A percentile compares a stretch with the other conserved stretches of the same genome.
Evolutionary conservation across 2,329 filamentous ascomycete species (phyloP).

Genomic region (Hypocreales sp.): DNA sequence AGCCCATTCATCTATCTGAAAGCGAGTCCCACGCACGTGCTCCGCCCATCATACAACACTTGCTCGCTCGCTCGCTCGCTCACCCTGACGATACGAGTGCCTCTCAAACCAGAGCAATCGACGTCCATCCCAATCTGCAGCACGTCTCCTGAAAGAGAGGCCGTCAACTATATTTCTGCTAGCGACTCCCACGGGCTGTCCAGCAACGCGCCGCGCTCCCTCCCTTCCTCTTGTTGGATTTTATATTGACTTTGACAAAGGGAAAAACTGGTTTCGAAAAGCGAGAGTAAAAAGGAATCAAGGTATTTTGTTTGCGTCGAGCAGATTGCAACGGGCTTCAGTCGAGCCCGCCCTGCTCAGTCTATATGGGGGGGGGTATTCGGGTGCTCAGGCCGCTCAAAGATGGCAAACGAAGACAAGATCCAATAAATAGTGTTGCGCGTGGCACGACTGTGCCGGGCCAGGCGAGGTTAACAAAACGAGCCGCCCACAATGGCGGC

Average conservation of each 20-base stretch:
- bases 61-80: too few relatives aligned
- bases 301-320: constrained; percentile 15
- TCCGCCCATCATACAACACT: too few relatives aligned
- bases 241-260: too few relatives aligned
- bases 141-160: too few relatives aligned
- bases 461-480: neutral
- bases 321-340: constrained; percentile 10
- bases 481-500: constrained; percentile 1
- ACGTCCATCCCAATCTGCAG: too few relatives aligned
- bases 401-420: constrained; percentile 3
- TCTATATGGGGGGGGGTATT: constrained; percentile 17
- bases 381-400: constrained; percentile 16
- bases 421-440: constrained; percentile 1
- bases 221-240: constrained; percentile 5
- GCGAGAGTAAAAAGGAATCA: too few relatives aligned
- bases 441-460: neutral
- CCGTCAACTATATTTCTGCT: constrained; percentile 1
- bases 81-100: too few relatives aligned
- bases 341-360: constrained; percentile 14
- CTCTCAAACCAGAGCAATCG: too few relatives aligned
- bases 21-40: too few relatives aligned
- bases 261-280: too few relatives aligned
- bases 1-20: too few relatives aligned
- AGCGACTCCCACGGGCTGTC: constrained; percentile 1
- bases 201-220: constrained; percentile 11